Evolutionary conservation across 2,329 filamentous ascomycete species (phyloP).

Genomic region (Stagonosporopsis vannaccii): DNA sequence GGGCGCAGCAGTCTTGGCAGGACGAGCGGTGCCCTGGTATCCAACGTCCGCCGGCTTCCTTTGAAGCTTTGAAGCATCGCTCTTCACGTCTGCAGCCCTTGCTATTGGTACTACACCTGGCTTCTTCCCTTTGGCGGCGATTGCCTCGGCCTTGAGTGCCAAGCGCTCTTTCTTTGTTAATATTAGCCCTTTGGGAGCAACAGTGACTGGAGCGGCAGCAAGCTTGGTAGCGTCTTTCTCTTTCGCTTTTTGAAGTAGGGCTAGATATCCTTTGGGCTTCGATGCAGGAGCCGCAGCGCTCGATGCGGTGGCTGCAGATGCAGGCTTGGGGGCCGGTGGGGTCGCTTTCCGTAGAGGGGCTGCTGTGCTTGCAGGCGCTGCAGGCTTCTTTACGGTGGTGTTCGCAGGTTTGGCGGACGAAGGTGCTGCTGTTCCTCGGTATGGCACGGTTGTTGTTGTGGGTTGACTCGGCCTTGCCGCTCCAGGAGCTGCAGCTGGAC

Average conservation of each 20-base stretch:
- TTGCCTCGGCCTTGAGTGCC: conserved; percentile 55
- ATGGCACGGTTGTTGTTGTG: conserved; percentile 39
- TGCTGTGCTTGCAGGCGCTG: conserved; percentile 23
- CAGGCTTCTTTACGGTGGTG: conserved; percentile 35
- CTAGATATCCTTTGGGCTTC: conserved; percentile 76
- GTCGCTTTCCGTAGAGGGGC: conserved; percentile 29
- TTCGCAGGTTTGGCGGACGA: conserved; percentile 34
- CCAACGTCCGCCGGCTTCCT: conserved; percentile 49
- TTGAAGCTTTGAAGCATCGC: conserved; percentile 42
- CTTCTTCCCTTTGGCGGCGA: conserved; percentile 48
- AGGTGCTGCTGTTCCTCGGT: conserved; percentile 48
- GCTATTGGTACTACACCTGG: conserved; percentile 18
- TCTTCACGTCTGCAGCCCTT: conserved; percentile 31
- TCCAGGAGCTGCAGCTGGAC: conserved; percentile 33
- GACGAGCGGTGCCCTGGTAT: conserved; percentile 59
- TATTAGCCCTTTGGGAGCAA: conserved; percentile 67
- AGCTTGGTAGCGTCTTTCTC: conserved; percentile 58
- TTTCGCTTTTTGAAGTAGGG: conserved; percentile 76
- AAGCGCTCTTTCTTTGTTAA: conserved; percentile 64
- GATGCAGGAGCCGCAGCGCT: conserved; percentile 46
- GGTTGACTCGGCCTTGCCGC: conserved; percentile 33
- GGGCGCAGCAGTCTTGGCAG: conserved; percentile 45
- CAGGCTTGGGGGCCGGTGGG: conserved; percentile 30
- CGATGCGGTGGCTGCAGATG: conserved; percentile 27
- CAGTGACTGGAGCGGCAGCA: conserved; percentile 74